A percentile compares a stretch with the other conserved stretches of the same genome.
phyloP scores from a whole-genome alignment of 306 rosid genomes.

The Gynostemma pentaphyllum region DNA sequence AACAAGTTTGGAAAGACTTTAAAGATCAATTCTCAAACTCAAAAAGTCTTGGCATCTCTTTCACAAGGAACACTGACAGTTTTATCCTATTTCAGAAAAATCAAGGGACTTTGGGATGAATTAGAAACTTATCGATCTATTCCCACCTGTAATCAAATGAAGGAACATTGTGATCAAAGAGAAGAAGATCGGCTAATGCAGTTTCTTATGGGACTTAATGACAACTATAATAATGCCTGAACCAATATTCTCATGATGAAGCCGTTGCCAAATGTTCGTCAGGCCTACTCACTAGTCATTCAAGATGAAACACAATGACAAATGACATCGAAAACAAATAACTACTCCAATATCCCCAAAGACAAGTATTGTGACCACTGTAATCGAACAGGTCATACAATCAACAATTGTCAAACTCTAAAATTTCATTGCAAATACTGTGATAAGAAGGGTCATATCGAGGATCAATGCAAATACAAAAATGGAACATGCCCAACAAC shows the following conservation, averaged over 20 bases:
- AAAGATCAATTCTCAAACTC: constrained; percentile 10
- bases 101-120: too few relatives aligned
- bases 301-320: constrained; percentile 10
- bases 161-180: too few relatives aligned
- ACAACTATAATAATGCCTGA: too few relatives aligned
- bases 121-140: too few relatives aligned
- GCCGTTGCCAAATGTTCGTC: constrained; percentile 14
- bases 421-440: too few relatives aligned
- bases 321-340: not conserved
- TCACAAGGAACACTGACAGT: constrained; percentile 10
- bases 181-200: constrained; percentile 9
- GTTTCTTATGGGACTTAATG: constrained; percentile 29
- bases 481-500: constrained; percentile 6
- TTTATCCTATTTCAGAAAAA: too few relatives aligned
- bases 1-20: too few relatives aligned
- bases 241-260: constrained; percentile 22
- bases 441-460: constrained; percentile 9
- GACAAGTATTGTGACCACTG: constrained; percentile 14
- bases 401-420: constrained; percentile 14
- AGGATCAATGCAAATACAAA: constrained; percentile 13
- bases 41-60: constrained; percentile 5
- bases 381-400: constrained; percentile 12
- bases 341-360: too few relatives aligned
- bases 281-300: too few relatives aligned
- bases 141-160: constrained; percentile 11